Evolutionary conservation across 2,329 filamentous ascomycete species (phyloP).

Genomic region (Calcarisporium arbuscula): DNA sequence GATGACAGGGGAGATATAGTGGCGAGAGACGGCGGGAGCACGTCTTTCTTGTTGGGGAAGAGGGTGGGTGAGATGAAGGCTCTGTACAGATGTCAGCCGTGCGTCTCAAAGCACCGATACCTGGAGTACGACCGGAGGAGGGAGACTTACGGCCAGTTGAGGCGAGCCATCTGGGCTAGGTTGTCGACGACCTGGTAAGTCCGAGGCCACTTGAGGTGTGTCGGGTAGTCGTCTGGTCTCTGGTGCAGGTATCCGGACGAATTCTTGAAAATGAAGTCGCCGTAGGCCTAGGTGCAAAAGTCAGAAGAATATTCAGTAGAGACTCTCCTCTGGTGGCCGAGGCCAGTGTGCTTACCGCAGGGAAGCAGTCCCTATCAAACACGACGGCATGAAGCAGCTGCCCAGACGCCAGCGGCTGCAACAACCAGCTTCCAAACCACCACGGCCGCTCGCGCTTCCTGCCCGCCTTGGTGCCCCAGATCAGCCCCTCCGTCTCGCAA

Average conservation of each 20-base stretch:
- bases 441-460: slow-evolving; percentile 59
- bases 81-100: slow-evolving; percentile 30
- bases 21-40: slow-evolving; percentile 59
- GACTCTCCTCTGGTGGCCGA: background rate
- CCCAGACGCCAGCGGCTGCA: slow-evolving; percentile 70
- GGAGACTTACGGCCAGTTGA: slow-evolving; percentile 71
- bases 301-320: background rate
- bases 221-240: slow-evolving; percentile 63
- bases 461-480: slow-evolving; percentile 53
- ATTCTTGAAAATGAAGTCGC: slow-evolving; percentile 57
- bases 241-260: slow-evolving; percentile 74
- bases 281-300: slow-evolving; percentile 11
- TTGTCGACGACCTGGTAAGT: slow-evolving; percentile 73
- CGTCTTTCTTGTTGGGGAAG: slow-evolving; percentile 66
- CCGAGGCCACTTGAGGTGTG: slow-evolving; percentile 64
- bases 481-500: slow-evolving; percentile 65
- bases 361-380: slow-evolving; percentile 71
- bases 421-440: slow-evolving; percentile 81
- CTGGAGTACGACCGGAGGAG: background rate
- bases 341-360: slow-evolving; percentile 35
- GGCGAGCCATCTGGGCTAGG: slow-evolving; percentile 70
- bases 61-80: slow-evolving; percentile 79
- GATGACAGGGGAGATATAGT: slow-evolving; percentile 72
- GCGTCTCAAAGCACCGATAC: background rate
- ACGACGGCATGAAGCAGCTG: slow-evolving; percentile 71